Evolutionary conservation across 2,329 filamentous ascomycete genomes (phyloP).

Genomic region (Botrytis medusae): DNA sequence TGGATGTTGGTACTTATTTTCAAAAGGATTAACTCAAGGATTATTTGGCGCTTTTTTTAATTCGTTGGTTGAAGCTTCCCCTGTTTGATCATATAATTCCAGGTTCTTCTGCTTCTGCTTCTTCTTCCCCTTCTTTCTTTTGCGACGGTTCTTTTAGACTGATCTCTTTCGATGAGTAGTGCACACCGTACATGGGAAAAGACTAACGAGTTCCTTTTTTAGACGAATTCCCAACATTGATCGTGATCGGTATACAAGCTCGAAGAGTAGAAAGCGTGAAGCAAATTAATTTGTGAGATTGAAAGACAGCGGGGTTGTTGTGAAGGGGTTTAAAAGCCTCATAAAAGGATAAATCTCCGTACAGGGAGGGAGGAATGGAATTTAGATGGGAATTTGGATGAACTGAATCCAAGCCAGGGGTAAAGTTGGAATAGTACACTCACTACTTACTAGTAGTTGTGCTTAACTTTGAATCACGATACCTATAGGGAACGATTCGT

Average conservation of each 20-base stretch:
- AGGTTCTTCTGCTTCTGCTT: not conserved
- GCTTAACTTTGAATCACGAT: not conserved
- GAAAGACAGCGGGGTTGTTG: not conserved
- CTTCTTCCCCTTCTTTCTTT: not conserved
- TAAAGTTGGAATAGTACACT: not conserved
- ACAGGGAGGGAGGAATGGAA: constrained; percentile 15
- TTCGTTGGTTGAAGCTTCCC: not conserved
- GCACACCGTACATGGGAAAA: not conserved
- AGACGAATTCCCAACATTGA: not conserved
- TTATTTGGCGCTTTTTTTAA: constrained; percentile 6
- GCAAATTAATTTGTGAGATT: not conserved
- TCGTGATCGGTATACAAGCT: not conserved
- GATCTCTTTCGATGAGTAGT: not conserved
- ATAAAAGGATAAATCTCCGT: not conserved
- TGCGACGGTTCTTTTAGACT: no score
- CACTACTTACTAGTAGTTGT: not conserved
- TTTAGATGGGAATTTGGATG: not conserved
- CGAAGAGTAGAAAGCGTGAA: not conserved
- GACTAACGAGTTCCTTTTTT: not conserved
- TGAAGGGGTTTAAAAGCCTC: not conserved
- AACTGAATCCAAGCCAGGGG: constrained; percentile 11
- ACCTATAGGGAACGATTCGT: not conserved
- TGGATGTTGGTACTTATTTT: constrained; percentile 9
- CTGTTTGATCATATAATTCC: not conserved
- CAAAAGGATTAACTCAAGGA: constrained; percentile 13